Evolutionary conservation across 164 flowering plant genomes (phyloP).

Genomic region (Dillenia turbinata): DNA sequence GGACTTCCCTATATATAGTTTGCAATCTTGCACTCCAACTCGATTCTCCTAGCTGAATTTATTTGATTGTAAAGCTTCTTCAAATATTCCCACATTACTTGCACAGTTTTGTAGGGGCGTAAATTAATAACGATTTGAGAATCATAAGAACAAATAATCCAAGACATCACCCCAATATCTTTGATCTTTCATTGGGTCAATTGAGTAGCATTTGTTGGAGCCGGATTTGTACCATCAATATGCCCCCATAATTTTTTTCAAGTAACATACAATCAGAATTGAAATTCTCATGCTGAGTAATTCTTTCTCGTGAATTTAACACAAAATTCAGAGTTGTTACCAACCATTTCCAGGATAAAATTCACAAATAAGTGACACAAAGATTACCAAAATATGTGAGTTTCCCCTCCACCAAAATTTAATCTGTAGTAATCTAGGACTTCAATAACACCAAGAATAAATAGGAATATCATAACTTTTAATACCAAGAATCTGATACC

Average conservation of each 20-base stretch:
- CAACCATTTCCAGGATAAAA: no score
- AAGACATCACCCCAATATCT: background rate
- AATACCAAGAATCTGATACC: no score
- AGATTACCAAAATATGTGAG: no score
- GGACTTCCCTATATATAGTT: background rate
- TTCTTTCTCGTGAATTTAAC: background rate
- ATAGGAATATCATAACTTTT: no score
- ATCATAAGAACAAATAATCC: background rate
- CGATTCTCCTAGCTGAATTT: background rate
- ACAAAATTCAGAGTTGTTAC: no score
- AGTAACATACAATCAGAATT: background rate
- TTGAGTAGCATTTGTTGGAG: background rate
- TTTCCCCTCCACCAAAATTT: no score
- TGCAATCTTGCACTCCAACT: background rate
- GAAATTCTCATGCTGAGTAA: conserved; percentile 3
- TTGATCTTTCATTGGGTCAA: background rate
- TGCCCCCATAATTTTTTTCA: background rate
- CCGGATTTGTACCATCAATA: background rate
- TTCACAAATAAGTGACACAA: no score
- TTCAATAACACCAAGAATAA: no score
- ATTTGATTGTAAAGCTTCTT: background rate
- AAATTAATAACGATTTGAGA: background rate
- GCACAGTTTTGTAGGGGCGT: background rate
- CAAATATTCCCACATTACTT: conserved; percentile 2
- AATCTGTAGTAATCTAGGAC: no score